Evolutionary conservation across 805 yeast species (phyloP), one percentile per base, ranked within the genome.

Genomic region (Suhomyces sp.): DNA sequence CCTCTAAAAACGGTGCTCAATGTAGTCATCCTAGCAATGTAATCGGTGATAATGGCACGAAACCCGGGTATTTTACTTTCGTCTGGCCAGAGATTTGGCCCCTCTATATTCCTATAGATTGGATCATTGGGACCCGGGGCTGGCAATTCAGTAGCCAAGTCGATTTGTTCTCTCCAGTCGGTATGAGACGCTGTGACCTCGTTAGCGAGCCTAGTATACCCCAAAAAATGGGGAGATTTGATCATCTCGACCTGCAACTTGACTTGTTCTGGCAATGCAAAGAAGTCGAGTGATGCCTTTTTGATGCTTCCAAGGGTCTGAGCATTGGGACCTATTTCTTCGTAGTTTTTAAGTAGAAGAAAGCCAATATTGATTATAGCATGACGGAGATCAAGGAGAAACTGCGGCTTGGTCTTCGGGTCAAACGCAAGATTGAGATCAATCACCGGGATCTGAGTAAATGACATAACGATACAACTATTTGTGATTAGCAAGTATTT

Each of bases 131-230:
- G 56, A 0, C 53, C 51, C 0, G 82, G 82, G 9, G 75, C 72
- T 3, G 78, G 73, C 31, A 78, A 63, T 53, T 77, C 81, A 5
- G 84, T 80, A 4, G 81, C 86, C 51, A 83, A 68, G 59, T 83
- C 87, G 53, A 79, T 77, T 64, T 84, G 87, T 58, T 83, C 88
- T 51, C 87, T 68, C 76, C 83, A 76, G 59, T 83, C 88, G 3
- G 79, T 72, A 22, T 68, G 68, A 20, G 69, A 68, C 10, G 82
- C 81, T 0, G 87, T 82, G 48, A 79, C 76, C 58, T 83, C 87
- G 52, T 81, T 80, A 6, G 84, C 86, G 21, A 83, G 66, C 35
- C 75, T 66, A 27, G 82, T 77, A 69, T 77, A 84, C 4, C 85
- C 88, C 59, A 77, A 73, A 57, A 84, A 83, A 57, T 83, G 85